These are phyloP conservation scores for Globisporangium sylvaticum DNA, from an alignment of 352 stramenopile genomes.

Conservation along the genomic window DNA sequence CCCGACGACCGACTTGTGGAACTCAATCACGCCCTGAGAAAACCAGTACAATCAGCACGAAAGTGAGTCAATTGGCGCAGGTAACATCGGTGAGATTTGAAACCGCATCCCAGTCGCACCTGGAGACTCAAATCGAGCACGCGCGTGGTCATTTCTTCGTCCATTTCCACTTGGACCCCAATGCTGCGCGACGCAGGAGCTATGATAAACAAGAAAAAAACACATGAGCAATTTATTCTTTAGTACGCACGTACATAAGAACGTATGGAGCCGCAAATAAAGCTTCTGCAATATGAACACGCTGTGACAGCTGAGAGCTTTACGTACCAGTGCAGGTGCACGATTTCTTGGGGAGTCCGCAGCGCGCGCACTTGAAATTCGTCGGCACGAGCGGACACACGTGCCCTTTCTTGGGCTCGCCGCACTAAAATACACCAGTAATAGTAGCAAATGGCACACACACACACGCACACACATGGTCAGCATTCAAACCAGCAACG, in stretches of 20 bases:
- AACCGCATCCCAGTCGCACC: conserved; percentile 21
- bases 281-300: too few relatives aligned
- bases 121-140: conserved; percentile 71
- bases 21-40: conserved; percentile 68
- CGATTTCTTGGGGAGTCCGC: conserved; percentile 69
- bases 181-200: conserved; percentile 62
- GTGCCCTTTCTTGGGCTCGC: conserved; percentile 84
- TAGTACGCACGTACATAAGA: too few relatives aligned
- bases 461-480: neutral
- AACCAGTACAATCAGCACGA: neutral
- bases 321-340: conserved; percentile 70
- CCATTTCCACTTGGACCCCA: conserved; percentile 72
- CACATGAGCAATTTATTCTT: too few relatives aligned
- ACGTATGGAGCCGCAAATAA: too few relatives aligned
- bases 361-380: conserved; percentile 81
- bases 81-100: too few relatives aligned
- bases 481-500: neutral
- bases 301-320: too few relatives aligned
- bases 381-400: conserved; percentile 78
- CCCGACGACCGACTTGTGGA: conserved; percentile 51
- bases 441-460: too few relatives aligned
- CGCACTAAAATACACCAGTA: conserved; percentile 44
- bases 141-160: conserved; percentile 79
- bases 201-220: too few relatives aligned
- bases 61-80: too few relatives aligned